Evolutionary conservation across 805 yeast genomes (phyloP).

Genomic region (Isabelozyma heimii): DNA sequence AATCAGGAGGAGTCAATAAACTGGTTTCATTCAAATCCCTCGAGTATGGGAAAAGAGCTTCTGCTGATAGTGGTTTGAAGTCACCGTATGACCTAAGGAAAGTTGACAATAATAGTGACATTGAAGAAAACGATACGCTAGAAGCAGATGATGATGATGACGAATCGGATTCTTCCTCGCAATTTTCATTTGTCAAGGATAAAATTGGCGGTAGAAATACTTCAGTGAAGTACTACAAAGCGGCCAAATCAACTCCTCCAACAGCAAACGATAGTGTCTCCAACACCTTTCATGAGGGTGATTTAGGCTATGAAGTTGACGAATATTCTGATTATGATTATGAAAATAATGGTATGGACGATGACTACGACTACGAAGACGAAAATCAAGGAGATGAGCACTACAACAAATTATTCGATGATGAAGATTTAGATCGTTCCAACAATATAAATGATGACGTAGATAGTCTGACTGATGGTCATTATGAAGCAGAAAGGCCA

Average conservation of each 20-base stretch:
- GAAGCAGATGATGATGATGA: not conserved
- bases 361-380: constrained; percentile 13
- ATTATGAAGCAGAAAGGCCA: not conserved
- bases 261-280: not conserved
- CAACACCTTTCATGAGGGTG: constrained; percentile 25
- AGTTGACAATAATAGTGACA: not conserved
- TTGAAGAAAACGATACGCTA: not conserved
- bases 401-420: constrained; percentile 12
- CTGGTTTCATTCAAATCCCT: not conserved
- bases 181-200: constrained; percentile 41
- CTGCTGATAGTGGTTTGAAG: not conserved
- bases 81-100: not conserved
- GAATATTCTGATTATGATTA: constrained; percentile 39
- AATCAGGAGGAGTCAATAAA: not conserved
- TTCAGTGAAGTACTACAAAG: constrained; percentile 42
- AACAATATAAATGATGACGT: not conserved
- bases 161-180: constrained; percentile 26
- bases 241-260: constrained; percentile 10
- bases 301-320: constrained; percentile 29
- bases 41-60: not conserved
- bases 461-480: not conserved
- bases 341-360: constrained; percentile 41
- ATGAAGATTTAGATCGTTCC: constrained; percentile 4
- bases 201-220: constrained; percentile 42
- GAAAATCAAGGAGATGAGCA: constrained; percentile 9